Percentiles rank a stretch among this genome's conserved stretches.
phyloP scores from a whole-genome alignment of 345 rosid genomes.

The Chamaenerion angustifolium region DNA sequence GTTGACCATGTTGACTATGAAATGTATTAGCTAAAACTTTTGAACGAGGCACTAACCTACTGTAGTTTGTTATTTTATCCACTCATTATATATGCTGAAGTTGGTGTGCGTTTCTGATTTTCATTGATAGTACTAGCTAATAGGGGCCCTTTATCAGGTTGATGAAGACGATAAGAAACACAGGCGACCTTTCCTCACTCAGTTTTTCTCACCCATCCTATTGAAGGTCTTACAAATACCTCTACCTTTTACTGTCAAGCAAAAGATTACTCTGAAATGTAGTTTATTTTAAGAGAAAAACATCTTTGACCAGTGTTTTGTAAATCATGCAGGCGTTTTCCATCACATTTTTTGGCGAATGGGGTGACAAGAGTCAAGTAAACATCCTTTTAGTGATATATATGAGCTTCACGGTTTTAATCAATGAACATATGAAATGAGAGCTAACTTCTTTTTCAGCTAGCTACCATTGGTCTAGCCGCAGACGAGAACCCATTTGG shows the following conservation, averaged over 20 bases:
- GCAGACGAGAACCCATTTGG: constrained; percentile 91
- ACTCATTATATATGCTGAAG: too few relatives aligned
- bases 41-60: too few relatives aligned
- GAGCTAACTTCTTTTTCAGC: constrained; percentile 28
- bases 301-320: constrained; percentile 6
- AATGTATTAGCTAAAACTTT: too few relatives aligned
- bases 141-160: constrained; percentile 22
- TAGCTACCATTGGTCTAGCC: constrained; percentile 91
- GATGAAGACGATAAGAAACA: constrained; percentile 66
- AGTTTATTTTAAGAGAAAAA: constrained; percentile 1
- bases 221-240: constrained; percentile 41
- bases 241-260: background rate
- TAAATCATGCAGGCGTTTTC: constrained; percentile 67
- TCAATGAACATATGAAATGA: background rate
- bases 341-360: constrained; percentile 88
- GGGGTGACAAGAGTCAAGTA: constrained; percentile 99
- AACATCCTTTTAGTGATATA: background rate
- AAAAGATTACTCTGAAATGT: background rate
- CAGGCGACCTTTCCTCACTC: constrained; percentile 46
- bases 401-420: constrained; percentile 1
- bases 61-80: too few relatives aligned
- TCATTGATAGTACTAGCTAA: background rate
- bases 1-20: too few relatives aligned
- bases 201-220: constrained; percentile 77
- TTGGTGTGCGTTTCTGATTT: background rate